Conservation (phyloP, 306 rosid species). For the Medicago lupulina region DNA sequence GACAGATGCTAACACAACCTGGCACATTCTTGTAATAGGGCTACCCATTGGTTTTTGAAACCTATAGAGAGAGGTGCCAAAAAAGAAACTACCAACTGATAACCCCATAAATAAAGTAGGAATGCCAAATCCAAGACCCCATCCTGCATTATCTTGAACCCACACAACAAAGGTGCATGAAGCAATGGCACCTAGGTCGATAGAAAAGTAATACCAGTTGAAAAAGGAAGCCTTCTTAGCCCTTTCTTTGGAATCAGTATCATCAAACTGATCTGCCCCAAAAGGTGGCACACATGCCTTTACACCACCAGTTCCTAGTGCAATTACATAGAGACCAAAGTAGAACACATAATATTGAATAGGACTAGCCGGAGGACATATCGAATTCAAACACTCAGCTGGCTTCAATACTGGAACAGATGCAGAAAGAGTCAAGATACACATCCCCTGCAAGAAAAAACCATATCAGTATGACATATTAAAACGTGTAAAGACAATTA, state of each 20-base stretch:
- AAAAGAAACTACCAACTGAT: constrained; percentile 71
- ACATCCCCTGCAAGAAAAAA: constrained; percentile 75
- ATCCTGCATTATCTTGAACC: constrained; percentile 92
- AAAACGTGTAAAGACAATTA: not conserved
- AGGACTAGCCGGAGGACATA: constrained; percentile 76
- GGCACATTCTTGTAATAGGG: constrained; percentile 82
- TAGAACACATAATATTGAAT: constrained; percentile 75
- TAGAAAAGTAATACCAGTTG: constrained; percentile 93
- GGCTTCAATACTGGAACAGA: constrained; percentile 74
- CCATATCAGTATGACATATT: not conserved
- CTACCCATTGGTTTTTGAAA: constrained; percentile 88
- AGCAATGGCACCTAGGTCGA: constrained; percentile 77
- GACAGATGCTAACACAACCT: constrained; percentile 83
- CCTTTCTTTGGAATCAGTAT: constrained; percentile 77
- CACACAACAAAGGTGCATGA: constrained; percentile 81
- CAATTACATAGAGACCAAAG: constrained; percentile 84
- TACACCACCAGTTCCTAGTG: constrained; percentile 92
- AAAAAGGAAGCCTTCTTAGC: constrained; percentile 80
- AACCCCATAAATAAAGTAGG: constrained; percentile 83
- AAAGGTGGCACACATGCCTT: constrained; percentile 85
- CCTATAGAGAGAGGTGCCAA: constrained; percentile 79
- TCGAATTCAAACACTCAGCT: constrained; percentile 61
- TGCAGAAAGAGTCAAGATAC: constrained; percentile 86
- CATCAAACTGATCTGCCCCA: constrained; percentile 97
- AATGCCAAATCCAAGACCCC: constrained; percentile 96